A percentile compares a stretch with the other conserved stretches of the same genome.
phyloP scores from a whole-genome alignment of 495 filamentous ascomycete species.

The Letharia lupina region DNA sequence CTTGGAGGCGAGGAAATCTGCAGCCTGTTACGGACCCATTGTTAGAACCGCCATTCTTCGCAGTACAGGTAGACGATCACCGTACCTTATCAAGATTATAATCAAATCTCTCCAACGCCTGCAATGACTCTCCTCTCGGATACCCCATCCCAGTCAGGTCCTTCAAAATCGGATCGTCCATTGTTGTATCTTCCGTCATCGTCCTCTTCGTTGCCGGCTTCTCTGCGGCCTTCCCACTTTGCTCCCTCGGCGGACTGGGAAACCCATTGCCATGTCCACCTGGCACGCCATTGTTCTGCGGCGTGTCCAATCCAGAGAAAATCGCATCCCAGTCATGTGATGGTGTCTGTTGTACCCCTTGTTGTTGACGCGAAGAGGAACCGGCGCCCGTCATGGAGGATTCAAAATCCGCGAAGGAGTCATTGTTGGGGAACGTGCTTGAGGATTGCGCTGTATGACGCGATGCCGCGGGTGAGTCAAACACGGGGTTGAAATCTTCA shows the following conservation, averaged over 20 bases:
- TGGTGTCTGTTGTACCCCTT: slow-evolving; percentile 14
- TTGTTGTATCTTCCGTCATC: slow-evolving; percentile 62
- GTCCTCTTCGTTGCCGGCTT: slow-evolving; percentile 53
- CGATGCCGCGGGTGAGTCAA: slow-evolving; percentile 38
- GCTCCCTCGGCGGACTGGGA: slow-evolving; percentile 15
- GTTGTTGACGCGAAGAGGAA: slow-evolving; percentile 27
- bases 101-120: slow-evolving; percentile 85
- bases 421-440: slow-evolving; percentile 24
- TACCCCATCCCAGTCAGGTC: slow-evolving; percentile 90
- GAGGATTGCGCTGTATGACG: slow-evolving; percentile 36
- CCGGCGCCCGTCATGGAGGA: slow-evolving; percentile 30
- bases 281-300: slow-evolving; percentile 26
- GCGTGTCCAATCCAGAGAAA: slow-evolving; percentile 67
- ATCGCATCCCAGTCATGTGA: slow-evolving; percentile 92
- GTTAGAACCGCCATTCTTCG: not conserved
- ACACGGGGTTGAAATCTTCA: slow-evolving; percentile 58
- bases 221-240: slow-evolving; percentile 21
- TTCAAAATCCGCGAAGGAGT: slow-evolving; percentile 44
- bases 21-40: slow-evolving; percentile 28
- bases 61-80: slow-evolving; percentile 17
- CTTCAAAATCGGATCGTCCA: slow-evolving; percentile 88
- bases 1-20: slow-evolving; percentile 30
- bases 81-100: slow-evolving; percentile 92
- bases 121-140: slow-evolving; percentile 64
- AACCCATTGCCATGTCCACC: not conserved